Evolutionary conservation across 2,329 filamentous ascomycete species (phyloP), one percentile per base, ranked within the genome.

Genomic region (Teratosphaeria destructans): DNA sequence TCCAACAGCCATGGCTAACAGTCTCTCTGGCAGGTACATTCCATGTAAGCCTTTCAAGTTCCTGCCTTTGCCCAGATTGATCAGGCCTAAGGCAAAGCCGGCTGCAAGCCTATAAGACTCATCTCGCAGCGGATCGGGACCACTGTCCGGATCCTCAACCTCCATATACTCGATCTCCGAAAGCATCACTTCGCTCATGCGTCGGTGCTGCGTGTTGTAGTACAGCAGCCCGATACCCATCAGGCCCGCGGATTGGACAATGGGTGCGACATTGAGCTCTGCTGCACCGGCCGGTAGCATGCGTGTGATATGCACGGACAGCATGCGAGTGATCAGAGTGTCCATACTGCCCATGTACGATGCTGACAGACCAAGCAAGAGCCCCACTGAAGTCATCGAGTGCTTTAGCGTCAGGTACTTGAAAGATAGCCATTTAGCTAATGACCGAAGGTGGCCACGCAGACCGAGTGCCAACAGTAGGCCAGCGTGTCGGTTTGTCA

Each of bases 351-450:
- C 94, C 65, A 96, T 81, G 71, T 96, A 95, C 1, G 94, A 97
- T 29, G 90, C 94, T 8, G 94, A 92, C 19, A 99, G 79, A 0
- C 94, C 94, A 0, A 99, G 80, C 3, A 99, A 80, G n/a, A 99
- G 79, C 10, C 94, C 94, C 58, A 99, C 93, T 0, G 94, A 97
- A 27, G 94, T 97, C 94, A 99, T 99, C 29, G 92, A 95, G 73
- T 99, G 95, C 70, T 99, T 99, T 1, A 94, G 93, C 0, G 94
- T 99, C n/a, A 99, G 79, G 67, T 99, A 99, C 71, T 96, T 97
- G 81, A 97, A 99, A 8, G 92, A 93, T 52, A 99, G 87, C 93
- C 94, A 99, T 77, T 97, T 97, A 2, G 94, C 94, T 32, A 99
- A 83, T 7, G 85, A 88, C 66, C 90, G 94, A n/a, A 99, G 78